phyloP scores from a whole-genome alignment of 2,329 filamentous ascomycete genomes.

The Massarina eburnea region DNA sequence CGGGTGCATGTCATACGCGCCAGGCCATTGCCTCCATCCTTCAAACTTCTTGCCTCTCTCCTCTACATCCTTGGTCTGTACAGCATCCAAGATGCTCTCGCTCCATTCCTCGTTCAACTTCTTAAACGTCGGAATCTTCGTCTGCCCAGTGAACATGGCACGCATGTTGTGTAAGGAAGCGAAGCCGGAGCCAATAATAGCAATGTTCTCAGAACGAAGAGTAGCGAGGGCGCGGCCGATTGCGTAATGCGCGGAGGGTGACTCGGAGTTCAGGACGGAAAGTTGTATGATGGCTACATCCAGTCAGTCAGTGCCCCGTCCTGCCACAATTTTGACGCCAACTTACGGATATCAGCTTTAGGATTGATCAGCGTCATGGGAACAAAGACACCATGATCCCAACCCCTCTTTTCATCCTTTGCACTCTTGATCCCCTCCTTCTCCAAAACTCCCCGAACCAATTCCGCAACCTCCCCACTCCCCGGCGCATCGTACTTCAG shows the following conservation, averaged over 20 bases:
- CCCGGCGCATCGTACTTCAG: constrained; percentile 61
- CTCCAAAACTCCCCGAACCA: constrained; percentile 51
- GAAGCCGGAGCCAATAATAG: constrained; percentile 62
- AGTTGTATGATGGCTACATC: constrained; percentile 62
- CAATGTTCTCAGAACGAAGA: constrained; percentile 58
- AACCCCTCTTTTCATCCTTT: constrained; percentile 44
- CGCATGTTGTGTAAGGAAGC: constrained; percentile 60
- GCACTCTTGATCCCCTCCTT: constrained; percentile 48
- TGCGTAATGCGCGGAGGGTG: constrained; percentile 51
- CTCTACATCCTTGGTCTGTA: constrained; percentile 34
- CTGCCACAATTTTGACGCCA: too few species aligned
- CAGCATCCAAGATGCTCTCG: constrained; percentile 47
- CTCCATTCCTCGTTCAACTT: constrained; percentile 50
- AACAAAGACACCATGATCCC: constrained; percentile 65
- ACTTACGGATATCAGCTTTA: constrained; percentile 53
- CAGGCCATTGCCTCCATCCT: constrained; percentile 53
- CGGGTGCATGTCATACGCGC: constrained; percentile 58
- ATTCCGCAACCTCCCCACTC: constrained; percentile 54
- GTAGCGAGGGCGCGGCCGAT: constrained; percentile 56
- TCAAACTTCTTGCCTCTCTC: constrained; percentile 47
- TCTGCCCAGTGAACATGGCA: constrained; percentile 45
- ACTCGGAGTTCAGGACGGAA: constrained; percentile 57
- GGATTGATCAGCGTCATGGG: constrained; percentile 59
- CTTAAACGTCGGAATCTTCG: constrained; percentile 32
- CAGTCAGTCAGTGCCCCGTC: too few species aligned